These are phyloP conservation scores for Mucor sp. DNA, from an alignment of 371 early-diverging fungal genomes.

Conservation along the genomic window DNA sequence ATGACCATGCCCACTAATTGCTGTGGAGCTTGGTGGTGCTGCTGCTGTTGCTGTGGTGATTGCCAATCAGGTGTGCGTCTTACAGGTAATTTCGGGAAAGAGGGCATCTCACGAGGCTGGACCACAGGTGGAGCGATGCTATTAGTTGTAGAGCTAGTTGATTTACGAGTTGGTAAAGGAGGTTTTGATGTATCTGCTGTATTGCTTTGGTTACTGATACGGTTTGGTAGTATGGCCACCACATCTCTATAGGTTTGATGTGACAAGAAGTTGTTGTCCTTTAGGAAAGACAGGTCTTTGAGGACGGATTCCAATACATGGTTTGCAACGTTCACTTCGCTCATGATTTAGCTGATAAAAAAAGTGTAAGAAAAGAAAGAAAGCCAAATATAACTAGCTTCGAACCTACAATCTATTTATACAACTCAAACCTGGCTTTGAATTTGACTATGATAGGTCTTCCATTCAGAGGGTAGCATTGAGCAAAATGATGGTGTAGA, in stretches of 20 bases:
- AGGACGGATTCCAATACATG: constrained; percentile 47
- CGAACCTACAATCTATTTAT: background rate
- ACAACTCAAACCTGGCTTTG: background rate
- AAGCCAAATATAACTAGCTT: background rate
- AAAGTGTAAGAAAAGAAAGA: background rate
- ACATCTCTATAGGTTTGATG: constrained; percentile 41
- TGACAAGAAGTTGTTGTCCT: constrained; percentile 39
- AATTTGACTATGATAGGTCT: background rate
- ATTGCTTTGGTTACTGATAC: constrained; percentile 5
- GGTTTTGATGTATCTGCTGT: constrained; percentile 17
- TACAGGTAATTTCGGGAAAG: constrained; percentile 38
- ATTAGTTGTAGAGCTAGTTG: constrained; percentile 13
- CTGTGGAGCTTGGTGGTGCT: constrained; percentile 9
- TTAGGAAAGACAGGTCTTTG: constrained; percentile 42
- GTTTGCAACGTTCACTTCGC: constrained; percentile 33
- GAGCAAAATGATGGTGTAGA: background rate
- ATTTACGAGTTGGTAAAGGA: constrained; percentile 49
- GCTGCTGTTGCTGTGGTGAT: background rate
- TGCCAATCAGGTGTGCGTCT: constrained; percentile 33
- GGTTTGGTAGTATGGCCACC: constrained; percentile 33
- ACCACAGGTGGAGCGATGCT: constrained; percentile 5
- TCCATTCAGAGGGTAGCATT: background rate
- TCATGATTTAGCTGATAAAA: constrained; percentile 13
- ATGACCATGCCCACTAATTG: background rate
- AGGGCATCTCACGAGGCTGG: constrained; percentile 21